Evolutionary conservation across 140 eudicot species (phyloP), one percentile per base, ranked within the genome.

Genomic region (Anethum foeniculum): DNA sequence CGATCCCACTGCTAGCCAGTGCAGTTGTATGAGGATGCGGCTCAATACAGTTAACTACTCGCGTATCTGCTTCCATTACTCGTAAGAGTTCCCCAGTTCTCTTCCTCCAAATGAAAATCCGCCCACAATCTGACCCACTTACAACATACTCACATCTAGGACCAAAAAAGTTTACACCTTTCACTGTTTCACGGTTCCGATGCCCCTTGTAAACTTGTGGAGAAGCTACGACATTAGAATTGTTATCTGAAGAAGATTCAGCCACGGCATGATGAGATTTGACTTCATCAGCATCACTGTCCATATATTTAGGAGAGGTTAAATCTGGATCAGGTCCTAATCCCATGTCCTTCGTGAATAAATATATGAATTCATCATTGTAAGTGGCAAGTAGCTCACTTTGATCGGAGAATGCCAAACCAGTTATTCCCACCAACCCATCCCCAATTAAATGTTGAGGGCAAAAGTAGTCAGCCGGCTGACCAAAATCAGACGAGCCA

Each of bases 111-210:
- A 92, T 90, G 72, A 94, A 94, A 82, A 94, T 87, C 49, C 97
- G 86, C 15, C 98, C 97, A 87, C 98, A 94, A 87, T 94, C 97
- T 13, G 97, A 92, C 49, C 97, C 97, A 83, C 97, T 92, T 69
- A 80, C 90, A 47, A 92, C 91, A 86, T 94, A 94, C 78, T 92
- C 97, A 67, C 93, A 85, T 62, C 87, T 92, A 44, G 97, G 96
- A 65, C 98, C 98, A 88, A 86, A 90, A 85, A 94, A 92, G 71
- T 80, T 82, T 28, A 94, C 98, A 28, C 98, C 98, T 82, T 94
- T 94, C 30, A 94, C 91, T 1, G 97, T 93, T 78, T 82, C 78
- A 82, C 86, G 78, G 84, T 94, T 94, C 58, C 81, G 83, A 60
- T 92, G 98, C 73, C 98, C 98, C 83, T 92, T 94, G 82, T 82